Evolutionary conservation across 371 early-diverging fungal genomes (phyloP), one percentile per base, ranked within the genome.

Genomic region (Apophysomyces variabilis): DNA sequence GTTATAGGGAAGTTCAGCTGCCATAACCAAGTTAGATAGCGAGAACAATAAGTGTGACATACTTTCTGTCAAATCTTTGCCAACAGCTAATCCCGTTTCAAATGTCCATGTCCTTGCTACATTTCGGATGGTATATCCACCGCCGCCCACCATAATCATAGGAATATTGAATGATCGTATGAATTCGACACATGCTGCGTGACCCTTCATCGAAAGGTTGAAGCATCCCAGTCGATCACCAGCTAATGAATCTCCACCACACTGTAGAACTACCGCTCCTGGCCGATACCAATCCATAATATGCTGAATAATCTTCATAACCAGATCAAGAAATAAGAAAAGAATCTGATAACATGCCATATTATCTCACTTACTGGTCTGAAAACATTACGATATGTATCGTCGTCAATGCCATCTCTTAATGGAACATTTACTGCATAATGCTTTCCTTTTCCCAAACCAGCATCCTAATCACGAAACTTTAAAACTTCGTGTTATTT

Each of bases 191-290:
- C 98, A 96, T 37, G 87, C 84, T 0, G 94, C 95, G 66, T 98
- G 84, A n/a, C 84, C 80, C 69, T 73, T 70, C 90, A 95, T 92
- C 5, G 95, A 94, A 41, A 99, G 77, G 78, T 99, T 99, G 81
- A 99, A 99, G 77, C 97, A 95, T 12, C 99, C 99, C 43, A 99
- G 83, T 57, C 96, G 91, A 77, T 99, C 99, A 13, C 98, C 98
- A 13, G 95, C 92, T 32, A 99, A 79, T 54, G 99, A 99, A 74
- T 99, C 99, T 0, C 99, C 97, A 59, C 99, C 99, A 73, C 96
- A 95, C 76, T 99, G 99, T 71, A 99, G 74, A 18, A 99, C 96
- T 43, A 99, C 87, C 0, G 92, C 99, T 38, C 93, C 92, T 7
- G 99, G 99, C 32, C 90, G 85, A 80, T 93, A 99, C 80, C 88